Percentiles rank a stretch among this genome's conserved stretches.
Conservation (phyloP, 768 basidiomycete species). For the Suillus subaureus region DNA sequence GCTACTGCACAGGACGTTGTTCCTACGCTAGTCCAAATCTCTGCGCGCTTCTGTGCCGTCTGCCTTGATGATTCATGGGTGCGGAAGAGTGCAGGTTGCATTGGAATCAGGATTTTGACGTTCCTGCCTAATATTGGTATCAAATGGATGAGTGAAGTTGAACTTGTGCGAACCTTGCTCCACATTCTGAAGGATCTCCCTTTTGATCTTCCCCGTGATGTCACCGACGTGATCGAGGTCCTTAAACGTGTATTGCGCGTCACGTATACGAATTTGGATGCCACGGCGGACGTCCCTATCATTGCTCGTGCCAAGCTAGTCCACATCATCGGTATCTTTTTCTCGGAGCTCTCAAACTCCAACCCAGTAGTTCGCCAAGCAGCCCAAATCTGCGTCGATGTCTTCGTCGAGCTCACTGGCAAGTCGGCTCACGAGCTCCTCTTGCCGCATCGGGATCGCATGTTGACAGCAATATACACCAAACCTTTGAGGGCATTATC, state of each 20-base stretch:
- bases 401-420: constrained; percentile 74
- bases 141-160: constrained; percentile 83
- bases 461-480: constrained; percentile 89
- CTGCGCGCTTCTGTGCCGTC: constrained; percentile 78
- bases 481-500: constrained; percentile 95
- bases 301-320: constrained; percentile 56
- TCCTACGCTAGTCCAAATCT: constrained; percentile 77
- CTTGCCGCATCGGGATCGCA: constrained; percentile 80
- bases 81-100: constrained; percentile 86
- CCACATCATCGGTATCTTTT: constrained; percentile 80
- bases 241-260: constrained; percentile 67
- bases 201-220: constrained; percentile 80
- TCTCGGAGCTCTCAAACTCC: constrained; percentile 85
- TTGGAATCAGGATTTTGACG: constrained; percentile 82
- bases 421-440: constrained; percentile 80
- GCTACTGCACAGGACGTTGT: constrained; percentile 58
- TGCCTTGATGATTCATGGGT: constrained; percentile 93
- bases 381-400: constrained; percentile 76
- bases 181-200: constrained; percentile 96
- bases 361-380: constrained; percentile 84
- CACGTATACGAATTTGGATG: constrained; percentile 53
- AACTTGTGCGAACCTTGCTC: constrained; percentile 86
- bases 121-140: constrained; percentile 68
- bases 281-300: constrained; percentile 44
- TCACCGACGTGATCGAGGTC: constrained; percentile 78